Evolutionary conservation across 2,329 filamentous ascomycete species (phyloP).

Genomic region (Furcasterigmium furcatum): DNA sequence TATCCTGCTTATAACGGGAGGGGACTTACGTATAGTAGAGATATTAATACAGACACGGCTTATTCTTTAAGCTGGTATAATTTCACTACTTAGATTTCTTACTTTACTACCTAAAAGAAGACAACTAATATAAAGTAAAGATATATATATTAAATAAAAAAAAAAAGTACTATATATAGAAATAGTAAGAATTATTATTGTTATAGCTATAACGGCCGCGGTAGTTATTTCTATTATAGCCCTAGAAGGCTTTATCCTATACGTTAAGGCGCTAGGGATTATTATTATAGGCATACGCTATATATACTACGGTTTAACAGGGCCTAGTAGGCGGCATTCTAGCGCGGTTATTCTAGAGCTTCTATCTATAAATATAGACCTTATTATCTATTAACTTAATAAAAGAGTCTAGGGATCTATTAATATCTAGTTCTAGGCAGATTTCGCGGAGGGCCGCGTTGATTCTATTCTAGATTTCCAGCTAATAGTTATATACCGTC

Average conservation of each 20-base stretch:
- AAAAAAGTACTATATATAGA: neutral
- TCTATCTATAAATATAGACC: too few relatives aligned
- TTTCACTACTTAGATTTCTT: neutral
- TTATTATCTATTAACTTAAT: too few relatives aligned
- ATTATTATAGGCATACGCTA: neutral
- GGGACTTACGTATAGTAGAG: neutral
- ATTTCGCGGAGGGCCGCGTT: too few relatives aligned
- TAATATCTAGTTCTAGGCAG: too few relatives aligned
- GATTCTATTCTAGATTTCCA: too few relatives aligned
- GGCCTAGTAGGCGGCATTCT: too few relatives aligned
- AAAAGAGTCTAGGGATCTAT: too few relatives aligned
- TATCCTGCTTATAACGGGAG: constrained; percentile 22
- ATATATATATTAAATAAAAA: neutral
- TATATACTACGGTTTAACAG: too few relatives aligned
- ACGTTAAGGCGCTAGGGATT: neutral
- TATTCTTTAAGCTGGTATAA: neutral
- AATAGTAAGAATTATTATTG: constrained; percentile 4
- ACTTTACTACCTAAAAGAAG: too few relatives aligned
- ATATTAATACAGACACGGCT: neutral
- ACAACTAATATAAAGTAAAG: neutral
- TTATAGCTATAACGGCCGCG: neutral
- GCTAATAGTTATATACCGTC: too few relatives aligned
- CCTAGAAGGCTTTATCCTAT: neutral
- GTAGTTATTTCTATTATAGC: neutral
- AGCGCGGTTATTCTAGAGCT: too few relatives aligned